Conservation (phyloP, 2,329 filamentous ascomycete genomes). For the Taxawa tesnikishii region DNA sequence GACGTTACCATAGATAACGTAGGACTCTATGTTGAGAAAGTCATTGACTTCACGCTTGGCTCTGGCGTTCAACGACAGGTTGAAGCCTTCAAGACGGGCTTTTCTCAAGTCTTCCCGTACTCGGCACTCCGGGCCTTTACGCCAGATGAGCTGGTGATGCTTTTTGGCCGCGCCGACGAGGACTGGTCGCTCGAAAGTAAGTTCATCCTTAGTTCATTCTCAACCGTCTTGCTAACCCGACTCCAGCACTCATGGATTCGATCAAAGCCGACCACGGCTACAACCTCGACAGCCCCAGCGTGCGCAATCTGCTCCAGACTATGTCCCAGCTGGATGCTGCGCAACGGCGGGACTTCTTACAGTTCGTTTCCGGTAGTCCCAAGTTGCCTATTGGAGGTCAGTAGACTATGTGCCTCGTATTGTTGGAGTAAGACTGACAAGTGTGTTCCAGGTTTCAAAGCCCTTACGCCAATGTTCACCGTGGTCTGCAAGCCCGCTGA, state of each 20-base stretch:
- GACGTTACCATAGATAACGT: constrained; percentile 84
- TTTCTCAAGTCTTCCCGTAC: constrained; percentile 94
- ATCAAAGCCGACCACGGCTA: constrained; percentile 98
- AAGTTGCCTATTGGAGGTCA: constrained; percentile 95
- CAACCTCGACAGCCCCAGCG: constrained; percentile 95
- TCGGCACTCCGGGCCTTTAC: constrained; percentile 87
- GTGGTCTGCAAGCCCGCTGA: constrained; percentile 99
- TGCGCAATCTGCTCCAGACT: constrained; percentile 80
- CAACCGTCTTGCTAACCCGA: constrained; percentile 19
- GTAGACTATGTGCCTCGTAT: constrained; percentile 20
- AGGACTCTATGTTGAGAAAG: constrained; percentile 73
- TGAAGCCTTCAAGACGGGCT: constrained; percentile 80
- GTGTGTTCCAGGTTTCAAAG: constrained; percentile 66
- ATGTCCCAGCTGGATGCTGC: constrained; percentile 75
- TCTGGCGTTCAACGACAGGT: constrained; percentile 78
- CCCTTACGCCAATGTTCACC: constrained; percentile 94
- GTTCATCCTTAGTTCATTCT: constrained; percentile 21
- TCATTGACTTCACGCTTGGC: constrained; percentile 86
- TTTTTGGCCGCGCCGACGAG: constrained; percentile 86
- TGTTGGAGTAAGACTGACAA: constrained; percentile 19
- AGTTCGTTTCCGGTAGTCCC: constrained; percentile 95
- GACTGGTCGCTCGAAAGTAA: constrained; percentile 97
- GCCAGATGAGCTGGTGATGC: constrained; percentile 82
- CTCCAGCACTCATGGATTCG: constrained; percentile 79
- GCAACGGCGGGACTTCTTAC: constrained; percentile 83